A percentile compares a stretch with the other conserved stretches of the same genome.
These are phyloP conservation scores for Xylariaceae sp. DNA, from an alignment of 2,329 filamentous ascomycete genomes.

Conservation along the genomic window DNA sequence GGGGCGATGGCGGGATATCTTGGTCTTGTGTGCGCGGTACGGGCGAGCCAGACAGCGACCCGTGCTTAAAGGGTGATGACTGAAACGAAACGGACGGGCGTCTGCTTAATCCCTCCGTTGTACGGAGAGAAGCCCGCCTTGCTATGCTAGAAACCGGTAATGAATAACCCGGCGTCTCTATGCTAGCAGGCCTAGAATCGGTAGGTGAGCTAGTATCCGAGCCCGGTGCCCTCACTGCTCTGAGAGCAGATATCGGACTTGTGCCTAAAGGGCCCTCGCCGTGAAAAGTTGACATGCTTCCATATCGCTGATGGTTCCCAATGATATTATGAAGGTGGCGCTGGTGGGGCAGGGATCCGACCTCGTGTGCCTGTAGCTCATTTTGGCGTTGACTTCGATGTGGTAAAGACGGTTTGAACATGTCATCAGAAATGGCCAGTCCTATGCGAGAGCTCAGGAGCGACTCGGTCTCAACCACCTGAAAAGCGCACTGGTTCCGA, in stretches of 20 bases:
- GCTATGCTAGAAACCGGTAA: constrained; percentile 43
- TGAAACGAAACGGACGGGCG: constrained; percentile 85
- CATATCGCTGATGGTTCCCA: constrained; percentile 75
- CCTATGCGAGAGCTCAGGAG: constrained; percentile 80
- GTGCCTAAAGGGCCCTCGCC: constrained; percentile 71
- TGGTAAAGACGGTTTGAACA: constrained; percentile 73
- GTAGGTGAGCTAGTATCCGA: constrained; percentile 58
- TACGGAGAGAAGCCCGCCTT: constrained; percentile 36
- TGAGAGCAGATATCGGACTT: constrained; percentile 79
- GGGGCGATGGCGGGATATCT: constrained; percentile 51
- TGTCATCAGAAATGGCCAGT: constrained; percentile 82
- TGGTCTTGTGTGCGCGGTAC: constrained; percentile 44
- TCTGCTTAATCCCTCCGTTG: constrained; percentile 52
- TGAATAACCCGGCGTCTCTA: constrained; percentile 45
- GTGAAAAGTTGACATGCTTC: constrained; percentile 84
- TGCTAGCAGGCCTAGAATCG: constrained; percentile 43
- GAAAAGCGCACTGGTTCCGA: constrained; percentile 83
- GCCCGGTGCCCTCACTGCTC: constrained; percentile 57
- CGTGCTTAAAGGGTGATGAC: constrained; percentile 76
- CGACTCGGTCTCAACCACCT: constrained; percentile 85
- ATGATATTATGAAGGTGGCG: constrained; percentile 41
- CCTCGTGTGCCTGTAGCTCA: constrained; percentile 41
- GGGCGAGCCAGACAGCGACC: constrained; percentile 87
- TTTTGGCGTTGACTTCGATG: constrained; percentile 43
- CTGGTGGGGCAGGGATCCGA: constrained; percentile 70